phyloP scores from a whole-genome alignment of 2,329 filamentous ascomycete species.

The Chalaropsis thielavioides region DNA sequence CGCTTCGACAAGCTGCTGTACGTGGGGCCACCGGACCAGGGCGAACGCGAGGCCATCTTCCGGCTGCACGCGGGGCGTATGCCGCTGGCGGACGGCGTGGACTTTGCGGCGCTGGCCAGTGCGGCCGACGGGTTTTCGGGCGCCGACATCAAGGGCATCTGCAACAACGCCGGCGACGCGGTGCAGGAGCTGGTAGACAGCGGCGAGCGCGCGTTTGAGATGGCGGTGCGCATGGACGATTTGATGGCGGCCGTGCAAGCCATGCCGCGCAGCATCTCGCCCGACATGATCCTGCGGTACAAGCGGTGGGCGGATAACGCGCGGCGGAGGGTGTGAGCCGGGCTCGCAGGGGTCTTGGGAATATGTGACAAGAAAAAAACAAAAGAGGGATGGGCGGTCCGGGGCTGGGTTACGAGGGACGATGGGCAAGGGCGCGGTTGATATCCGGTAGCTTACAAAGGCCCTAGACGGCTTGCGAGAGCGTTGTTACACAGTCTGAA shows the following conservation, averaged over 20 bases:
- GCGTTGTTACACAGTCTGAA: neutral
- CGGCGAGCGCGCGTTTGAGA: constrained; percentile 14
- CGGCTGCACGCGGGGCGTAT: constrained; percentile 49
- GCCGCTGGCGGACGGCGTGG: constrained; percentile 46
- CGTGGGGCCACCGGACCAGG: constrained; percentile 62
- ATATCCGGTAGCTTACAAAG: neutral
- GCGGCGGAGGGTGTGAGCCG: constrained; percentile 15
- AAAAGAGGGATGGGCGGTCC: neutral
- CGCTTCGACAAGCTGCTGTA: constrained; percentile 76
- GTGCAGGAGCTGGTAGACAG: constrained; percentile 26
- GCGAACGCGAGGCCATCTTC: constrained; percentile 65
- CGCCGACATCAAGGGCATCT: constrained; percentile 56
- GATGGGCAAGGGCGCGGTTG: neutral
- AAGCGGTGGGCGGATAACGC: constrained; percentile 12
- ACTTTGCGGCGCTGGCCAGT: constrained; percentile 47
- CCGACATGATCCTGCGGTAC: constrained; percentile 14
- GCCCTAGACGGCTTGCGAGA: neutral
- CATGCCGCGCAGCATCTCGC: constrained; percentile 15
- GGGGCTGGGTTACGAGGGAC: neutral
- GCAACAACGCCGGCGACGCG: constrained; percentile 31
- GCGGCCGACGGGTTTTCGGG: constrained; percentile 68
- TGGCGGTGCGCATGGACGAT: constrained; percentile 14
- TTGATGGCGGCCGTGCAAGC: constrained; percentile 4
- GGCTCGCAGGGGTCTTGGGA: too few relatives aligned
- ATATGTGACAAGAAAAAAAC: constrained; percentile 16